Conservation (phyloP, 2,329 filamentous ascomycete genomes). For the Ascosphaera apis region DNA sequence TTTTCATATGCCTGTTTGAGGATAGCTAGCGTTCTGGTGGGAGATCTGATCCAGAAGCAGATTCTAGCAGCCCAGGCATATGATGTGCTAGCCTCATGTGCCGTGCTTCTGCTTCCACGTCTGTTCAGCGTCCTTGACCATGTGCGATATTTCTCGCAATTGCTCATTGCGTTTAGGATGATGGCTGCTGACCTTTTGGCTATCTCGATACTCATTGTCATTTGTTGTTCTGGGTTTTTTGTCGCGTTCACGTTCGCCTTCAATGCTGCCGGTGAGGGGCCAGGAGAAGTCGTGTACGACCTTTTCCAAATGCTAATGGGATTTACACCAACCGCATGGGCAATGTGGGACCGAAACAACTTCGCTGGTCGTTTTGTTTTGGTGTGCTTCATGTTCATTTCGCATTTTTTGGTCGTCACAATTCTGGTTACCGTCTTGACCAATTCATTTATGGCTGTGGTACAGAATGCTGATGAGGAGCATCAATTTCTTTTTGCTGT, state of each 20-base stretch:
- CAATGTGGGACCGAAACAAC: slow-evolving; percentile 64
- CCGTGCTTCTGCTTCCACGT: slow-evolving; percentile 69
- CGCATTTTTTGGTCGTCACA: slow-evolving; percentile 83
- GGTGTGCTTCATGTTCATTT: slow-evolving; percentile 71
- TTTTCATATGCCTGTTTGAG: slow-evolving; percentile 78
- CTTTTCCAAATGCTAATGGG: slow-evolving; percentile 92
- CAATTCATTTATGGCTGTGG: slow-evolving; percentile 88
- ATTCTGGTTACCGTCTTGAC: slow-evolving; percentile 90
- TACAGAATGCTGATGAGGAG: slow-evolving; percentile 80
- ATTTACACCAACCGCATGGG: slow-evolving; percentile 87
- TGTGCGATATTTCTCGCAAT: slow-evolving; percentile 86
- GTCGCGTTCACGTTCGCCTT: slow-evolving; percentile 79
- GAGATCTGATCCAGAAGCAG: slow-evolving; percentile 42
- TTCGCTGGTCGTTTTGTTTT: slow-evolving; percentile 52
- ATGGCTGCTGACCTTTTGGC: slow-evolving; percentile 82
- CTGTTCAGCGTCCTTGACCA: slow-evolving; percentile 87
- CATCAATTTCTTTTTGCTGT: slow-evolving; percentile 85
- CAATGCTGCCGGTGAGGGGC: slow-evolving; percentile 42
- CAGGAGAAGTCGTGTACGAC: slow-evolving; percentile 58
- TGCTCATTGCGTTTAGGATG: slow-evolving; percentile 78
- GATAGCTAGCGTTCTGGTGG: slow-evolving; percentile 64
- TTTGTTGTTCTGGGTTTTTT: slow-evolving; percentile 84
- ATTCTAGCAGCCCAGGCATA: slow-evolving; percentile 67
- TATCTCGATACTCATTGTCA: slow-evolving; percentile 60
- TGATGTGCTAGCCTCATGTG: slow-evolving; percentile 79